A percentile compares a stretch with the other conserved stretches of the same genome.
phyloP scores from a whole-genome alignment of 352 stramenopile species.

The Globisporangium alternatum region DNA sequence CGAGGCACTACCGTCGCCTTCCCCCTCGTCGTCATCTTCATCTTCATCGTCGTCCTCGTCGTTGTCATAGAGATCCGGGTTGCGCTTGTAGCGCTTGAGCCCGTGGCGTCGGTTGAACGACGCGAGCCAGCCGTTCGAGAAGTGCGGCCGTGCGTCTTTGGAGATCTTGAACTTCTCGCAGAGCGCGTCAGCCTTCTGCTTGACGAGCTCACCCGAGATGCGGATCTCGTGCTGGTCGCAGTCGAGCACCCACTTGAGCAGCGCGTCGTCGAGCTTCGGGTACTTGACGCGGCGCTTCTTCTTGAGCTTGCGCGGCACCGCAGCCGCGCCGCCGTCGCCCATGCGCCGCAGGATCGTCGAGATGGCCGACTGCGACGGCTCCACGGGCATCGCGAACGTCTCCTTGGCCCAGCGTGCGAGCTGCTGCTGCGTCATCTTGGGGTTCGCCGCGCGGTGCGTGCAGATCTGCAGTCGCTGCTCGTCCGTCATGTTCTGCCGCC shows the following conservation, averaged over 20 bases:
- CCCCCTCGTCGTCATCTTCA: not conserved
- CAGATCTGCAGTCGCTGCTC: slow-evolving; percentile 13
- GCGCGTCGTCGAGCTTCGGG: slow-evolving; percentile 45
- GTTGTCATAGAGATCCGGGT: not conserved
- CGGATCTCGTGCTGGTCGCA: slow-evolving; percentile 25
- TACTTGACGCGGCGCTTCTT: slow-evolving; percentile 38
- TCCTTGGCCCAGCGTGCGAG: slow-evolving; percentile 15
- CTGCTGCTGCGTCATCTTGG: slow-evolving; percentile 19
- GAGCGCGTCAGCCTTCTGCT: slow-evolving; percentile 34
- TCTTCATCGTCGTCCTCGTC: slow-evolving; percentile 2
- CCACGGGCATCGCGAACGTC: slow-evolving; percentile 10
- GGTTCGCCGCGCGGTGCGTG: slow-evolving; percentile 9
- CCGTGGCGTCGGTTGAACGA: slow-evolving; percentile 52
- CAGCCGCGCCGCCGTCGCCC: not conserved
- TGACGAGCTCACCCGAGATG: slow-evolving; percentile 31
- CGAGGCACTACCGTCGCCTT: not conserved
- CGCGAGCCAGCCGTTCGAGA: slow-evolving; percentile 62
- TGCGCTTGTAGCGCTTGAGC: slow-evolving; percentile 17
- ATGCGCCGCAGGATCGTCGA: slow-evolving; percentile 14
- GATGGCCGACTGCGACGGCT: slow-evolving; percentile 17
- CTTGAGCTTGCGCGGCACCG: slow-evolving; percentile 5
- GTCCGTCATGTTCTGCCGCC: slow-evolving; percentile 7
- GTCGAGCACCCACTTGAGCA: slow-evolving; percentile 47
- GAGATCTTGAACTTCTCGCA: slow-evolving; percentile 29
- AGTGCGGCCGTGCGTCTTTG: slow-evolving; percentile 32